Conservation (phyloP, 2,329 filamentous ascomycete species). For the Pseudofabraea citricarpa region DNA sequence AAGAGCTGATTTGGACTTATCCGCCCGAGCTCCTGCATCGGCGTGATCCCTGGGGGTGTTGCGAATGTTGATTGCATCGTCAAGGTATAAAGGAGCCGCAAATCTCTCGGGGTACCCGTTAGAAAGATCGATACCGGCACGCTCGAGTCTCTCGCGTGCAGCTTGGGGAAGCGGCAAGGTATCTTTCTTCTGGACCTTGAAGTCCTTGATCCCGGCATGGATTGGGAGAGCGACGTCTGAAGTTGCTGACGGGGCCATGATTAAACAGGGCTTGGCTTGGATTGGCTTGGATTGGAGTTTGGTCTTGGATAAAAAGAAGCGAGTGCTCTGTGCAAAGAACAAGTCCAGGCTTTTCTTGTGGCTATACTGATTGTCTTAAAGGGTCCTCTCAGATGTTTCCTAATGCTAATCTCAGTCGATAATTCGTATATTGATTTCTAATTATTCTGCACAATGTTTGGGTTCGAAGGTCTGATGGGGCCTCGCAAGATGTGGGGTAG, state of each 20-base stretch:
- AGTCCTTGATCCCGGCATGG: conserved; percentile 57
- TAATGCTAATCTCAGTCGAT: too few species aligned
- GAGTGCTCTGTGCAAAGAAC: too few species aligned
- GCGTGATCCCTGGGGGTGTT: conserved; percentile 48
- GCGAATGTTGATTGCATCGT: conserved; percentile 65
- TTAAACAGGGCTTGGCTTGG: too few species aligned
- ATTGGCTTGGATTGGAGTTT: too few species aligned
- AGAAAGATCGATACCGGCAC: conserved; percentile 65
- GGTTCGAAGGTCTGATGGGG: conserved; percentile 2
- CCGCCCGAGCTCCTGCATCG: conserved; percentile 60
- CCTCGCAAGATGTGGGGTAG: conserved; percentile 17
- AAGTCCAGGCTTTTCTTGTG: too few species aligned
- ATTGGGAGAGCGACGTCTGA: conserved; percentile 47
- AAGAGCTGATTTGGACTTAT: conserved; percentile 58
- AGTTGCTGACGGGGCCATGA: conserved; percentile 37
- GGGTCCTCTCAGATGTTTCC: too few species aligned
- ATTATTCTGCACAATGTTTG: conserved; percentile 2
- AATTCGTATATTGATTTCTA: too few species aligned
- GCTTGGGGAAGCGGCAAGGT: conserved; percentile 55
- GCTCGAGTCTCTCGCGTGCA: conserved; percentile 54
- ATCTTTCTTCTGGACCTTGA: conserved; percentile 58
- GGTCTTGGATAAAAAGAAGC: too few species aligned
- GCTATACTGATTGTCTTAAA: too few species aligned
- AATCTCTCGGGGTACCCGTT: conserved; percentile 69
- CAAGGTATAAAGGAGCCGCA: conserved; percentile 59